Percentiles rank a stretch among this genome's conserved stretches.
Evolutionary conservation across 163 green algal species (phyloP).

Genomic region (Volvox carteri): DNA sequence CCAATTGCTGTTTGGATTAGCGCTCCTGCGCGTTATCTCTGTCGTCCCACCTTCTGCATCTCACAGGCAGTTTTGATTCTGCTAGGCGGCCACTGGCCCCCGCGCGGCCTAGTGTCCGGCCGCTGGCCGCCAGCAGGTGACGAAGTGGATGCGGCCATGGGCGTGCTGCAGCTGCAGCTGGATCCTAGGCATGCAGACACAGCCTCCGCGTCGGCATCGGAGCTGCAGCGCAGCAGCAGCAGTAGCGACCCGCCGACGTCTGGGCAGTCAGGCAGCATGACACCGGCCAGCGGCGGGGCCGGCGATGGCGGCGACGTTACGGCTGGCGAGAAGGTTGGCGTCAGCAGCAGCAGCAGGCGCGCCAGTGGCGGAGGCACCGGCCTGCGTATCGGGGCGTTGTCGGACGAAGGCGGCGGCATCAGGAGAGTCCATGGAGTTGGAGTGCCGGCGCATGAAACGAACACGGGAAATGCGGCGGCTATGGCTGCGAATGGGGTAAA

Average conservation of each 20-base stretch:
- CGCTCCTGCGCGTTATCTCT: no score
- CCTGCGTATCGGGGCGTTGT: not conserved
- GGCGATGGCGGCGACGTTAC: not conserved
- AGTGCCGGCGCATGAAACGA: no score
- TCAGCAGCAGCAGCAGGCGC: not conserved
- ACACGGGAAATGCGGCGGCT: no score
- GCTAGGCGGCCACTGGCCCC: slow-evolving; percentile 85
- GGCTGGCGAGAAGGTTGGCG: not conserved
- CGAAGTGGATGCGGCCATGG: not conserved
- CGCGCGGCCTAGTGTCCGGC: slow-evolving; percentile 83
- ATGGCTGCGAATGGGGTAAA: no score
- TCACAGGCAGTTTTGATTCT: slow-evolving; percentile 79
- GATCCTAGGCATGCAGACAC: not conserved
- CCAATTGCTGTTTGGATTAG: no score
- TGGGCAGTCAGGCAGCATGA: slow-evolving; percentile 5
- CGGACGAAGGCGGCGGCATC: not conserved
- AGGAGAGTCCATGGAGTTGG: no score
- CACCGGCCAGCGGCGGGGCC: not conserved
- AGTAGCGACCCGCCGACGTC: slow-evolving; percentile 10
- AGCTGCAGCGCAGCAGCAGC: slow-evolving; percentile 14
- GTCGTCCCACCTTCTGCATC: no score
- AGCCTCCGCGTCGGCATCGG: not conserved
- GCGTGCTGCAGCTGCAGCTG: slow-evolving; percentile 17
- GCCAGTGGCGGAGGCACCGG: not conserved
- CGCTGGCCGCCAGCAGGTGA: slow-evolving; percentile 61